Evolutionary conservation across 768 basidiomycete species (phyloP), one percentile per base, ranked within the genome.

Genomic region (Sarcodon aspratus): DNA sequence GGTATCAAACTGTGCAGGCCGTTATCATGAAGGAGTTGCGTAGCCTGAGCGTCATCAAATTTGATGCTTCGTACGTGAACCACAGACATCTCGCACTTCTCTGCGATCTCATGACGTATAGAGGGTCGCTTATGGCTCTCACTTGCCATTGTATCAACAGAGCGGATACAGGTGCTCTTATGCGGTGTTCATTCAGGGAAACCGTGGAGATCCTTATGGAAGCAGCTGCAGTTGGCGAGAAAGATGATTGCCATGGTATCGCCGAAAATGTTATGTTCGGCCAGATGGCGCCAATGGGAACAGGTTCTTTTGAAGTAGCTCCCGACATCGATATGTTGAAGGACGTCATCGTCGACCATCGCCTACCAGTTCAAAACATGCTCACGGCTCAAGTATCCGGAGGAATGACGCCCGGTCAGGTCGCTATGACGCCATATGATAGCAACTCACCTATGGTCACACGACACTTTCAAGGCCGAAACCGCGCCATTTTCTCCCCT

Each of bases 51-150:
- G 96, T 98, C 62, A 96, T 99, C 66, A 94, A 97, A 67, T 97
- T 98, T 70, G 95, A 97, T 61, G 95, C 95, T 74, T 97, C 95
- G 13, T 96, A 97, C 59, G 96, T 99, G 73, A 98, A 99, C n/a
- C n/a, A n/a, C n/a, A n/a, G n/a, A n/a, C n/a, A n/a, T n/a, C n/a
- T n/a, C n/a, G n/a, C n/a, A n/a, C 68, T 99, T n/a, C 78, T 99
- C 27, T 94, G 92, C 66, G 95, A 99, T 64, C 72, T 98, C 48
- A 99, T 99, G 96, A 98, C 94, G 9, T 89, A 95, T 59, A 87
- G 91, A 38, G 96, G 96, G 27, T 63, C 76, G 3, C 75, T 99
- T 45, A 98, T 97, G 94, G 90, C 94, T 4, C 98, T 99, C 67
- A 99, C 96, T 47, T 92, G 96, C 36, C 96, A 99, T 60, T 96